Evolutionary conservation across 2,329 filamentous ascomycete genomes (phyloP).

Genomic region (Graphiopsis chlorocephala): DNA sequence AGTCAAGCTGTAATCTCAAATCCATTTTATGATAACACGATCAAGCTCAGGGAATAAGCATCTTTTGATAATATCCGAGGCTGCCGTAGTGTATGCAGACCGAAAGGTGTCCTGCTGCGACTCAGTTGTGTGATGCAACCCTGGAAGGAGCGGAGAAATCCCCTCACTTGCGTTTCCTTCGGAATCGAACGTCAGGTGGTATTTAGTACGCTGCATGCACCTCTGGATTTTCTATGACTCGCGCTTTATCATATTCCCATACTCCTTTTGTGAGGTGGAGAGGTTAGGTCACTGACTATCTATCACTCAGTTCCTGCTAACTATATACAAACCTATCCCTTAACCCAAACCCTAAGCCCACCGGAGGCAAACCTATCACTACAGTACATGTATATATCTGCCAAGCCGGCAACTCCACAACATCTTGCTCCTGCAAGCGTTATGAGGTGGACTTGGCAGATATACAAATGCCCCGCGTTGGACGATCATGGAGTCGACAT

Average conservation of each 20-base stretch:
- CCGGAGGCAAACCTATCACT: background rate
- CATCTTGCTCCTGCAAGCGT: background rate
- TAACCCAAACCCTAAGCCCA: background rate
- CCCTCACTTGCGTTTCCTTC: background rate
- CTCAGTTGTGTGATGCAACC: background rate
- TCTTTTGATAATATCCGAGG: background rate
- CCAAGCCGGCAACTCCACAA: background rate
- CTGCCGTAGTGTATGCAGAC: too few species aligned
- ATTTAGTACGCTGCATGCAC: background rate
- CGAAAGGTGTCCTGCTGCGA: background rate
- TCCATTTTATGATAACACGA: too few species aligned
- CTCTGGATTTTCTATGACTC: background rate
- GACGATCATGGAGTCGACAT: background rate
- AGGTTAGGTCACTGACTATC: too few species aligned
- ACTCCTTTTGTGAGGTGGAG: background rate
- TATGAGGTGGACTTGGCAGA: background rate
- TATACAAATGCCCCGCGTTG: background rate
- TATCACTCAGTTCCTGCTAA: background rate
- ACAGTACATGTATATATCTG: background rate
- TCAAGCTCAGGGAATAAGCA: background rate
- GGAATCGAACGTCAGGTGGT: background rate
- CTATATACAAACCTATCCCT: background rate
- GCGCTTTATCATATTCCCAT: background rate
- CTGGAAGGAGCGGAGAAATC: background rate
- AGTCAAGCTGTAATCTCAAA: too few species aligned